Conservation (phyloP, 768 basidiomycete genomes). For the Tricholoma hemisulphureum region DNA sequence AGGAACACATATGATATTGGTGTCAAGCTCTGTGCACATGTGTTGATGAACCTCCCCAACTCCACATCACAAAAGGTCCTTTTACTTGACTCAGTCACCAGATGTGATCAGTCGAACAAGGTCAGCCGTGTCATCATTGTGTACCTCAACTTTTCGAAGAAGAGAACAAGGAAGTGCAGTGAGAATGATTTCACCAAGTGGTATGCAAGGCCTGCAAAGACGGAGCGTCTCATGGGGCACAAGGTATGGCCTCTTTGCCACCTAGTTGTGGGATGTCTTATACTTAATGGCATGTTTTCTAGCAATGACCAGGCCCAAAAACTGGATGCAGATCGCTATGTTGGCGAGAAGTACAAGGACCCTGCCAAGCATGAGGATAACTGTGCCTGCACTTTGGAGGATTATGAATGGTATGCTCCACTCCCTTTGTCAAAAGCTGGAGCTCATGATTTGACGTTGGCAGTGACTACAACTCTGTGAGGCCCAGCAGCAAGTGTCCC, state of each 20-base stretch:
- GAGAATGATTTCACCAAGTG: constrained; percentile 79
- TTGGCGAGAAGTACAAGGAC: constrained; percentile 86
- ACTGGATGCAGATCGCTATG: constrained; percentile 78
- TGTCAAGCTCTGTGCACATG: constrained; percentile 65
- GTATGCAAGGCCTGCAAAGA: constrained; percentile 69
- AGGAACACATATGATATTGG: constrained; percentile 76
- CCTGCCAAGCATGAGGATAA: constrained; percentile 80
- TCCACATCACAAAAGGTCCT: constrained; percentile 97
- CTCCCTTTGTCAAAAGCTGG: neutral
- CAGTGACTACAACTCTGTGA: constrained; percentile 89
- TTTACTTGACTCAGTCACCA: constrained; percentile 74
- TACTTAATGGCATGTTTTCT: constrained; percentile 2
- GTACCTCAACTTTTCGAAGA: constrained; percentile 78
- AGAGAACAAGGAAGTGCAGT: constrained; percentile 66
- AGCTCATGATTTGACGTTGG: too few relatives aligned
- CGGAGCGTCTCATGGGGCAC: constrained; percentile 91
- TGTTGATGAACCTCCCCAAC: constrained; percentile 88
- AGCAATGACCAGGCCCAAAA: constrained; percentile 94
- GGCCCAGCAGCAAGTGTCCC: constrained; percentile 72
- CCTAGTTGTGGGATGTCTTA: neutral
- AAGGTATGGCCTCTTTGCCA: constrained; percentile 50
- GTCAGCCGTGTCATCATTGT: constrained; percentile 68
- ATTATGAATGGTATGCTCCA: constrained; percentile 82
- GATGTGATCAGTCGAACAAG: constrained; percentile 50
- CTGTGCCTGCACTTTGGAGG: constrained; percentile 81